Percentiles rank a stretch among this genome's conserved stretches.
phyloP scores from a whole-genome alignment of 2,329 filamentous ascomycete genomes.

The Sarocladium strictum region DNA sequence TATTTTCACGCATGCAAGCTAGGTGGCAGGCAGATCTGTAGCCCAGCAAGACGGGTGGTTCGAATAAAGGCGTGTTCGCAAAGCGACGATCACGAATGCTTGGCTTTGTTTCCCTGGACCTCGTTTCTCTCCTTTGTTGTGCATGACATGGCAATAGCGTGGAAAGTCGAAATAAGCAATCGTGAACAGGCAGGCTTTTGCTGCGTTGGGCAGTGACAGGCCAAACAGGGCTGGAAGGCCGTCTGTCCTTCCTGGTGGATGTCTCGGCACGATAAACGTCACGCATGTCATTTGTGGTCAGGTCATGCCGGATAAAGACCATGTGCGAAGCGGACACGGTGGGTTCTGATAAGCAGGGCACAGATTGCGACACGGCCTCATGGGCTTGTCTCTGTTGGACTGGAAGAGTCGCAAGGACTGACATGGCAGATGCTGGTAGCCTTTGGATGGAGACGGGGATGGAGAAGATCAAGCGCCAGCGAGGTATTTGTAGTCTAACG shows the following conservation, averaged over 20 bases:
- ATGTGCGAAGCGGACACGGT: conserved; percentile 2
- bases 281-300: neutral
- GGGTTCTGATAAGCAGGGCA: neutral
- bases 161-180: neutral
- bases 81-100: neutral
- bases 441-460: neutral
- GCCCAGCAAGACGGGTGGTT: too few relatives aligned
- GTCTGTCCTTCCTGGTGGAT: too few relatives aligned
- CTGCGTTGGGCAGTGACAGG: neutral
- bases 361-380: neutral
- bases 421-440: neutral
- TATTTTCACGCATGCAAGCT: too few relatives aligned
- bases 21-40: too few relatives aligned
- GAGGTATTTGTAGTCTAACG: too few relatives aligned
- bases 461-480: neutral
- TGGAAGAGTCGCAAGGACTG: neutral
- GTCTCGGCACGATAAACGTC: neutral
- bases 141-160: neutral
- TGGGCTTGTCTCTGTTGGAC: neutral
- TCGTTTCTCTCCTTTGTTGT: neutral
- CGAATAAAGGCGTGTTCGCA: too few relatives aligned
- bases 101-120: neutral
- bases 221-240: neutral
- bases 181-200: neutral
- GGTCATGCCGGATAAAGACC: neutral